These are phyloP conservation scores for Sarcomyxa edulis DNA, from an alignment of 768 basidiomycete species.

Conservation along the genomic window DNA sequence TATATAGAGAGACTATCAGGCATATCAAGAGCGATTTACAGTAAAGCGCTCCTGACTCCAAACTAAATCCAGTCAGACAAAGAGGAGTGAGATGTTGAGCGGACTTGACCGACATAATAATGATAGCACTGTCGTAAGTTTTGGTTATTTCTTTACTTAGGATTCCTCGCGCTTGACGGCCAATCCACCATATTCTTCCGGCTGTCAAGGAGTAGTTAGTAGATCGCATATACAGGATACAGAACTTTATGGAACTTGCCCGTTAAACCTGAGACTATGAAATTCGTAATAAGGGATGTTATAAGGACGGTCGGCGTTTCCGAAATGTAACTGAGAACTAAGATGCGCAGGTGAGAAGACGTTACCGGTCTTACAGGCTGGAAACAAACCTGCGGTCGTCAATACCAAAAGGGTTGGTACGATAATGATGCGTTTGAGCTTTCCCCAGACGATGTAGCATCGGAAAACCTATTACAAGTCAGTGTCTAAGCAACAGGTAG, in stretches of 20 bases:
- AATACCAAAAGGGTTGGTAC: slow-evolving; percentile 9
- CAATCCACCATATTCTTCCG: slow-evolving; percentile 3
- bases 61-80: not conserved
- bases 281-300: slow-evolving; percentile 1
- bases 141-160: slow-evolving; percentile 3
- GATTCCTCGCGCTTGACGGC: not conserved
- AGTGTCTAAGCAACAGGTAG: no score
- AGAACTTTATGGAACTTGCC: not conserved
- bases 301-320: slow-evolving; percentile 6
- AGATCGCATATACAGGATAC: not conserved
- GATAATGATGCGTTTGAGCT: slow-evolving; percentile 9
- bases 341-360: not conserved
- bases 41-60: slow-evolving; percentile 4
- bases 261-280: not conserved
- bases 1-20: not conserved
- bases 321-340: slow-evolving; percentile 13
- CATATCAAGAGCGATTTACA: slow-evolving; percentile 3
- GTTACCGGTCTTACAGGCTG: not conserved
- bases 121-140: slow-evolving; percentile 1
- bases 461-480: slow-evolving; percentile 14
- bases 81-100: not conserved
- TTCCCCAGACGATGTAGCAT: slow-evolving; percentile 16
- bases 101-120: not conserved
- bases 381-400: slow-evolving; percentile 12
- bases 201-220: not conserved